These are phyloP conservation scores for Penicillium sp. DNA, from an alignment of 2,329 filamentous ascomycete species.

Conservation along the genomic window DNA sequence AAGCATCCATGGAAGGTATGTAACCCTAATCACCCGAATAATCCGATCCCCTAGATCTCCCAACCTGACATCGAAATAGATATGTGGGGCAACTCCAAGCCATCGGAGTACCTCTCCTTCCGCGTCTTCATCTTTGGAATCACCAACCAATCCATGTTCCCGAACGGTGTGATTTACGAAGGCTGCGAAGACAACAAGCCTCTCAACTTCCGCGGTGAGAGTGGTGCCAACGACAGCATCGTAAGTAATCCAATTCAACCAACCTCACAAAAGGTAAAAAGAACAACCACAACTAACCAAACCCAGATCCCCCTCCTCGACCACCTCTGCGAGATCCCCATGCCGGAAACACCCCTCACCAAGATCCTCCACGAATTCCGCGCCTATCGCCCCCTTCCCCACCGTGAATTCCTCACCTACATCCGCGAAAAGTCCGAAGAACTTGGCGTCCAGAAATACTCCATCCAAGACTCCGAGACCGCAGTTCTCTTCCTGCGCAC, in stretches of 20 bases:
- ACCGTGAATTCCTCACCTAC: conserved; percentile 71
- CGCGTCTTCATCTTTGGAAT: conserved; percentile 97
- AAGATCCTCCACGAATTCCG: conserved; percentile 82
- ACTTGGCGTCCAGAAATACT: conserved; percentile 34
- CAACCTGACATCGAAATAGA: conserved; percentile 31
- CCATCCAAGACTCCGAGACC: conserved; percentile 33
- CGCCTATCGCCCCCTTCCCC: conserved; percentile 77
- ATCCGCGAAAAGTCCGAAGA: conserved; percentile 51
- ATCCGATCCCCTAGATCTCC: background rate
- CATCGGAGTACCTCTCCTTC: conserved; percentile 76
- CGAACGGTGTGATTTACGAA: conserved; percentile 80
- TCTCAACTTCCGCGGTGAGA: conserved; percentile 79
- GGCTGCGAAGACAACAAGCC: conserved; percentile 64
- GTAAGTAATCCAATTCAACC: conserved; percentile 30
- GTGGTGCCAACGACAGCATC: conserved; percentile 89
- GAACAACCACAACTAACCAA: background rate
- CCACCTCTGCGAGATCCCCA: conserved; percentile 72
- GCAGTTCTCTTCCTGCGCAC: conserved; percentile 39
- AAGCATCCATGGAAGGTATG: conserved; percentile 66
- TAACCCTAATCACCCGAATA: background rate
- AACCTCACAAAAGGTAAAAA: too few relatives aligned
- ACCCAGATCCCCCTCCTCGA: conserved; percentile 69
- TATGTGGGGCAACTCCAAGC: conserved; percentile 87
- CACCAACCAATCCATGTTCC: conserved; percentile 88
- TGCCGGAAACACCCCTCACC: conserved; percentile 83